Conservation (phyloP, 441 rosid species). For the Bocquillonia castaneifolia region DNA sequence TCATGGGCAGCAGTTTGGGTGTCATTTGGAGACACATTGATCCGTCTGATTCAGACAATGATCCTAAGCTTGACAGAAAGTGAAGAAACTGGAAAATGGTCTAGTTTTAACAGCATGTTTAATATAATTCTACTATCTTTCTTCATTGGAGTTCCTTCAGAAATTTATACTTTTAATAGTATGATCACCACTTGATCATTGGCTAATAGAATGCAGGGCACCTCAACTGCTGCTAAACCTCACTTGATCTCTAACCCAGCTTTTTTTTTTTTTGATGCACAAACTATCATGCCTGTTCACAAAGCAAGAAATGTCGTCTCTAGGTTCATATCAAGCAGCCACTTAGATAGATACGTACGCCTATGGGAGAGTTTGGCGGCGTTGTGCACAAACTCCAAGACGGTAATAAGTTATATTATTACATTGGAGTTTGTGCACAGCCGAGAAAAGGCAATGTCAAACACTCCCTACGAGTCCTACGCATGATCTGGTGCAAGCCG, state of each 20-base stretch:
- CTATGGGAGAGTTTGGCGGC: too few relatives aligned
- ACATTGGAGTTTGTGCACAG: too few relatives aligned
- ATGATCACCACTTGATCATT: neutral
- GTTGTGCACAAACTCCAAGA: too few relatives aligned
- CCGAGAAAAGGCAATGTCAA: too few relatives aligned
- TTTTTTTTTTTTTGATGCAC: neutral
- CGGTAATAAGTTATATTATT: too few relatives aligned
- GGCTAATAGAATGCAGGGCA: too few relatives aligned
- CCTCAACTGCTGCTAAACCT: neutral
- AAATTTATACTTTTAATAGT: neutral
- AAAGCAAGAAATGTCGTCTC: too few relatives aligned
- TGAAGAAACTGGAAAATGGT: conserved; percentile 9
- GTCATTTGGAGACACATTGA: conserved; percentile 46
- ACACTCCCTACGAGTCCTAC: too few relatives aligned
- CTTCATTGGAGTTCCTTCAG: neutral
- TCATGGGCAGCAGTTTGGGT: conserved; percentile 59
- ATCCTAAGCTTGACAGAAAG: conserved; percentile 11
- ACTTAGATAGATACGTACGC: too few relatives aligned
- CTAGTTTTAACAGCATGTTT: neutral
- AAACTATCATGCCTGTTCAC: neutral
- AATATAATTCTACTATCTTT: neutral
- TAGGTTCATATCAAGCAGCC: too few relatives aligned
- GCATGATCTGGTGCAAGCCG: too few relatives aligned
- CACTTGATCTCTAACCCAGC: neutral
- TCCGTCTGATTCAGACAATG: conserved; percentile 26